Evolutionary conservation across 2,329 filamentous ascomycete genomes (phyloP).

Genomic region (Penicillium sp.): DNA sequence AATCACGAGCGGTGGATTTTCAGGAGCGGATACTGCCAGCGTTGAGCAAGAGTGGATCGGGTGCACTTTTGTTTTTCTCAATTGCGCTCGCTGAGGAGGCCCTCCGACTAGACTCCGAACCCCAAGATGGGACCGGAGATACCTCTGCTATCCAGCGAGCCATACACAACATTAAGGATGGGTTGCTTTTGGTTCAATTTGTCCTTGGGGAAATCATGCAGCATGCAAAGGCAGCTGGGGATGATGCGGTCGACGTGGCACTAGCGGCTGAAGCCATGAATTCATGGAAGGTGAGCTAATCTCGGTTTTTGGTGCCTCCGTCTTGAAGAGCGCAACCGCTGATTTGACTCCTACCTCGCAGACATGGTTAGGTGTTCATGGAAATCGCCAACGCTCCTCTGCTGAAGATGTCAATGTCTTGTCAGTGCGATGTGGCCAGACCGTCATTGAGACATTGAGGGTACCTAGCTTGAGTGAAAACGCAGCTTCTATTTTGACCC

Average conservation of each 20-base stretch:
- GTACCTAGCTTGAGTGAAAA: conserved; percentile 21
- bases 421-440: conserved; percentile 34
- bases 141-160: conserved; percentile 18
- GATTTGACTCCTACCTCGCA: conserved; percentile 13
- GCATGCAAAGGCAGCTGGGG: conserved; percentile 29
- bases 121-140: conserved; percentile 14
- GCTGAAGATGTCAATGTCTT: conserved; percentile 20
- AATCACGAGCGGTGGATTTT: conserved; percentile 33
- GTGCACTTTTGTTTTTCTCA: conserved; percentile 41
- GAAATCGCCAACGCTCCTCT: conserved; percentile 17
- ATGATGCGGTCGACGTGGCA: conserved; percentile 21
- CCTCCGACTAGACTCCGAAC: conserved; percentile 20
- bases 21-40: conserved; percentile 36
- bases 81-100: conserved; percentile 44
- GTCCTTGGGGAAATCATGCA: conserved; percentile 14
- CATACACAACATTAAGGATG: conserved; percentile 37
- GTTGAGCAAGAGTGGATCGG: conserved; percentile 37
- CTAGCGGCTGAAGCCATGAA: conserved; percentile 37
- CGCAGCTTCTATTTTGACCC: conserved; percentile 22
- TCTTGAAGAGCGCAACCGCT: not conserved
- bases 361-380: conserved; percentile 39
- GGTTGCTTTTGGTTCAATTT: conserved; percentile 38
- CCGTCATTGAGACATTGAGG: conserved; percentile 32
- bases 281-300: conserved; percentile 37
- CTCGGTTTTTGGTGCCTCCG: too few relatives aligned